Evolutionary conservation across 2,329 filamentous ascomycete genomes (phyloP).

Genomic region (Clonostachys rosea): DNA sequence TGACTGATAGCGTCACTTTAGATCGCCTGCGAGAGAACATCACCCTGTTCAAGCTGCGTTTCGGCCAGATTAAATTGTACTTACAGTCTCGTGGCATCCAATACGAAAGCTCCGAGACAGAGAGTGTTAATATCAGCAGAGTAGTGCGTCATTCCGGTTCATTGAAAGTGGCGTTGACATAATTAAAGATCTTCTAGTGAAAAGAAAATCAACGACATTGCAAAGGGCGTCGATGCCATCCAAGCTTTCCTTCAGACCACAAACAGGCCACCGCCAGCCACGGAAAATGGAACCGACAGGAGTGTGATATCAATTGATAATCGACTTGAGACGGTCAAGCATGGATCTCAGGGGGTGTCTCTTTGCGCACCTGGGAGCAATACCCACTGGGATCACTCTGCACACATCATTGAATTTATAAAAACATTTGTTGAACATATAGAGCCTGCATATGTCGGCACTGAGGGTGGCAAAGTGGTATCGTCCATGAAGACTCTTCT

Average conservation of each 20-base stretch:
- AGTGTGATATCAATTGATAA: no score
- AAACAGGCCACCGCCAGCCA: background rate
- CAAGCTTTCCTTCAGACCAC: constrained; percentile 11
- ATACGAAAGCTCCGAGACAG: constrained; percentile 16
- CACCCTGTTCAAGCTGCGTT: constrained; percentile 20
- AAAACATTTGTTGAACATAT: constrained; percentile 9
- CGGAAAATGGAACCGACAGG: constrained; percentile 5
- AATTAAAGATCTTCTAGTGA: constrained; percentile 14
- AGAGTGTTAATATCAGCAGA: constrained; percentile 26
- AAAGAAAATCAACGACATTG: constrained; percentile 27
- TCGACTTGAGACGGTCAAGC: no score
- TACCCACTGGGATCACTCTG: constrained; percentile 20
- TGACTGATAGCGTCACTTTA: background rate
- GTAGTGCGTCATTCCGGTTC: constrained; percentile 17
- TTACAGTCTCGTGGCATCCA: constrained; percentile 18
- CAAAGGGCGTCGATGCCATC: constrained; percentile 22
- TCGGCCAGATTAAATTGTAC: constrained; percentile 22
- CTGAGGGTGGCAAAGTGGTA: no score
- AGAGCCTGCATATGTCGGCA: background rate
- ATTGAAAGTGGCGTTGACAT: no score
- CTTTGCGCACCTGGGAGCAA: no score
- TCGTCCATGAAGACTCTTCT: no score
- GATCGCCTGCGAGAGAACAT: constrained; percentile 5
- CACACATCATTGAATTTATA: constrained; percentile 24
- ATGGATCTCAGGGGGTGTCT: no score